Evolutionary conservation across 73 alveolate species (phyloP).

Genomic region (Tetrahymena malaccensis): DNA sequence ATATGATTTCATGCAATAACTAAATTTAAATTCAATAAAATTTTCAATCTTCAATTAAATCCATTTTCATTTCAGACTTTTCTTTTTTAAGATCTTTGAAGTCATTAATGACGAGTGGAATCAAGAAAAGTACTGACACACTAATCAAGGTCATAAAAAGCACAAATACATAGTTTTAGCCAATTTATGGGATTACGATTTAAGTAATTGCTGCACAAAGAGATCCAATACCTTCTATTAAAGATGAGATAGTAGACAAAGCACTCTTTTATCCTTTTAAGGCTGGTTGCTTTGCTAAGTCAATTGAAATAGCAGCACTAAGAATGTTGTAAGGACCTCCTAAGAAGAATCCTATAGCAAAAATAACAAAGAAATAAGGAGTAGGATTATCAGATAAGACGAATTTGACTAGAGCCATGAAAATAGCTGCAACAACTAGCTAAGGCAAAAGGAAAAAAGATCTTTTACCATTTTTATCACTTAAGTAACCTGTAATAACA

Average conservation of each 20-base stretch:
- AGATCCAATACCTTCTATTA: conserved; percentile 33
- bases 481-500: conserved; percentile 15
- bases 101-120: neutral
- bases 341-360: conserved; percentile 12
- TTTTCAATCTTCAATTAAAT: neutral
- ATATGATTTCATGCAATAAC: too few species aligned
- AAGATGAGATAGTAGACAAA: conserved; percentile 17
- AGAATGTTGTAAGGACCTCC: conserved; percentile 38
- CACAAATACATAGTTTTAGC: conserved; percentile 11
- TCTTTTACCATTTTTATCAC: conserved; percentile 19
- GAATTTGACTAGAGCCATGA: conserved; percentile 13
- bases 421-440: neutral
- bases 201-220: conserved; percentile 13
- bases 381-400: neutral
- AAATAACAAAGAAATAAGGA: conserved; percentile 17
- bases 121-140: conserved; percentile 10
- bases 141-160: conserved; percentile 1
- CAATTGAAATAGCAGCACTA: conserved; percentile 23
- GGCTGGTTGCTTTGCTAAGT: neutral
- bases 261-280: conserved; percentile 7
- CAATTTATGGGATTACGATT: neutral
- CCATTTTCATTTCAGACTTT: neutral
- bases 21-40: neutral
- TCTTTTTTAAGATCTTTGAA: neutral
- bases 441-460: conserved; percentile 9